Evolutionary conservation across 1,139 yeast genomes (phyloP), one percentile per base, ranked within the genome.

Genomic region (Lodderomyces beijingensis): DNA sequence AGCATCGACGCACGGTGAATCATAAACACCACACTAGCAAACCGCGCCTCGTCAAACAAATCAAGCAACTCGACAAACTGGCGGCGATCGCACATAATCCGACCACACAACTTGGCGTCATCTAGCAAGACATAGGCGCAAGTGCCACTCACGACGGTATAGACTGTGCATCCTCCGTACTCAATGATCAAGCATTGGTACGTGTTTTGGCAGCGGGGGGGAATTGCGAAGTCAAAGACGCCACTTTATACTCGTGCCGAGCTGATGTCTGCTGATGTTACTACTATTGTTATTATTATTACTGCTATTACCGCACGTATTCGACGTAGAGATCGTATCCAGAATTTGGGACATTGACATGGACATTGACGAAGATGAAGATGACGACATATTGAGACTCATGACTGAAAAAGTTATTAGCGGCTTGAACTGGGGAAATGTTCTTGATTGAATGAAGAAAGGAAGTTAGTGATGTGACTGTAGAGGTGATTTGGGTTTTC

Each of bases 141-240:
- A 11, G 30, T 13, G 5, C 16, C 22, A 14, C 19, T 23, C 11
- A 36, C 19, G 11, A 30, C 27, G 8, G 35, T 36, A 15, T 27
- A 19, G 16, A 33, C 21, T 7, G 19, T 22, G 11, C 17, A 13
- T 26, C n/a, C 21, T 5, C 17, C 21, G 5, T 13, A 3, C 14
- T 38, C 43, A n/a, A 38, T 28, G 19, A 43, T 31, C 16, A 41
- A 25, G 13, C 36, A 30, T 16, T 27, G 17, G 16, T 34, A 32
- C 14, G 6, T 21, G 10, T 25, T 13, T 6, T 20, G 15, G 12
- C 32, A 32, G 6, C 4, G 5, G 4, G 44, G 41, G 27, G 43
- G 45, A 32, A 40, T 41, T 34, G 35, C 49, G 43, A 32, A 36
- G 49, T 45, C 49, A 45, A 44, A 45, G 39, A 44, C 38, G 39